A percentile compares a stretch with the other conserved stretches of the same genome.
Conservation (phyloP, 2,329 filamentous ascomycete genomes). For the Aspergillus persii region DNA sequence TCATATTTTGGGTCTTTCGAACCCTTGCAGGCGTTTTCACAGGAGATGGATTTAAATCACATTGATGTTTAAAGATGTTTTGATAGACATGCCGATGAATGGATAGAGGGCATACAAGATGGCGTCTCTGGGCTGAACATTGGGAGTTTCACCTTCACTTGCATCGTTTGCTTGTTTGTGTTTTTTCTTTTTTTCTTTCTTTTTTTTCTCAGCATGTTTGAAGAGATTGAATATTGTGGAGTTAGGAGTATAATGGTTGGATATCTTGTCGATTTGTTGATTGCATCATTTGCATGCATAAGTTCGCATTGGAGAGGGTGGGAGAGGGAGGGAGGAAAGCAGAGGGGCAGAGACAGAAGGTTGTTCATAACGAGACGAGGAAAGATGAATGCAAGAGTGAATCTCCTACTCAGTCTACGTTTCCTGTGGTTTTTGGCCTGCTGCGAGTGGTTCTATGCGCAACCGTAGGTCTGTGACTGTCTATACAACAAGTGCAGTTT, state of each 20-base stretch:
- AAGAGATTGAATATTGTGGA: neutral
- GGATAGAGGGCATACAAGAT: neutral
- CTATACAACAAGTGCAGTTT: too few relatives aligned
- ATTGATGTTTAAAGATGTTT: neutral
- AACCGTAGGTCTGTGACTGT: too few relatives aligned
- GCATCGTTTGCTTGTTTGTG: neutral
- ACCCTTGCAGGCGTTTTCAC: neutral
- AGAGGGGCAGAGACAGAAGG: too few relatives aligned
- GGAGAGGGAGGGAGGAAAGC: neutral
- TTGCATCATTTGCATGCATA: too few relatives aligned
- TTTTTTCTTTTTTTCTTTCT: neutral
- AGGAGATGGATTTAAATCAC: neutral
- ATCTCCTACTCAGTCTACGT: neutral
- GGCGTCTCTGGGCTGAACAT: neutral
- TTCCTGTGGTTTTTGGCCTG: too few relatives aligned
- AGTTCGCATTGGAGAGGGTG: neutral
- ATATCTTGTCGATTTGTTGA: neutral
- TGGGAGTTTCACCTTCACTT: neutral
- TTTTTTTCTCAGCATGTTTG: neutral
- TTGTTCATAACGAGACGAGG: too few relatives aligned
- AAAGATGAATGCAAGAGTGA: neutral
- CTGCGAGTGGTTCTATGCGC: too few relatives aligned
- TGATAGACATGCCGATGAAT: neutral
- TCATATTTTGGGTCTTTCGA: too few relatives aligned
- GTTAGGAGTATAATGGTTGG: neutral